Percentiles rank a stretch among this genome's conserved stretches.
phyloP scores from a whole-genome alignment of 2,329 filamentous ascomycete genomes.

The Fusarium continuum region DNA sequence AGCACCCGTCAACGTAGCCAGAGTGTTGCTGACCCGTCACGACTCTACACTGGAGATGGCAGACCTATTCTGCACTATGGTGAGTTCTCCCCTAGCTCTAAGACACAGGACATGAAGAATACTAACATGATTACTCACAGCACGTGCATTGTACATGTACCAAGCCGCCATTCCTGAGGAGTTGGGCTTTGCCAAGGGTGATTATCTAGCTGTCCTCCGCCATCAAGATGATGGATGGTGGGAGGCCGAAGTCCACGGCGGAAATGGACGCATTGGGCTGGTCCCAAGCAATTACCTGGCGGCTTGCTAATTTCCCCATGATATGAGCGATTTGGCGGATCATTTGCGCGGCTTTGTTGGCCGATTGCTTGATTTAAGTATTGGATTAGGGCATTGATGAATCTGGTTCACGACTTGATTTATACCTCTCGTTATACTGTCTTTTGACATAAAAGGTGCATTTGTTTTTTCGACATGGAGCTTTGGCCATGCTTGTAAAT shows the following conservation, averaged over 20 bases:
- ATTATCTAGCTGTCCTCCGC: slow-evolving; percentile 85
- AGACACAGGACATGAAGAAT: neutral
- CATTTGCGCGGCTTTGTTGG: neutral
- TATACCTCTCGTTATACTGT: slow-evolving; percentile 30
- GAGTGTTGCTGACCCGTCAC: slow-evolving; percentile 83
- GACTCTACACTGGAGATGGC: slow-evolving; percentile 86
- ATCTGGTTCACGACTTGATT: slow-evolving; percentile 26
- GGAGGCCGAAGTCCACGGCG: slow-evolving; percentile 91
- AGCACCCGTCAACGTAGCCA: slow-evolving; percentile 73
- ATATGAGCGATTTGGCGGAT: slow-evolving; percentile 17
- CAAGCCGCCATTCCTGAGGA: slow-evolving; percentile 95
- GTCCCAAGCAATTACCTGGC: slow-evolving; percentile 76
- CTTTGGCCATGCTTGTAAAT: slow-evolving; percentile 17
- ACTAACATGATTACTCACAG: slow-evolving; percentile 58
- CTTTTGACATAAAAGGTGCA: slow-evolving; percentile 3
- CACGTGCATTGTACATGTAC: slow-evolving; percentile 93
- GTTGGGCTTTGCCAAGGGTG: slow-evolving; percentile 89
- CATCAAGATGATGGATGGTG: slow-evolving; percentile 99
- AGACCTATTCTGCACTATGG: slow-evolving; percentile 91
- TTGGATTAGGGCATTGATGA: slow-evolving; percentile 4
- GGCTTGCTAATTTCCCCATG: slow-evolving; percentile 52
- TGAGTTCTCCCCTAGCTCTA: slow-evolving; percentile 61
- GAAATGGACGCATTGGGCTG: slow-evolving; percentile 66
- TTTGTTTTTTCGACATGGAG: slow-evolving; percentile 27
- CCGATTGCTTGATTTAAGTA: slow-evolving; percentile 16